Evolutionary conservation across 371 early-diverging fungal genomes (phyloP).

Genomic region (Dentiscutata heterogama): DNA sequence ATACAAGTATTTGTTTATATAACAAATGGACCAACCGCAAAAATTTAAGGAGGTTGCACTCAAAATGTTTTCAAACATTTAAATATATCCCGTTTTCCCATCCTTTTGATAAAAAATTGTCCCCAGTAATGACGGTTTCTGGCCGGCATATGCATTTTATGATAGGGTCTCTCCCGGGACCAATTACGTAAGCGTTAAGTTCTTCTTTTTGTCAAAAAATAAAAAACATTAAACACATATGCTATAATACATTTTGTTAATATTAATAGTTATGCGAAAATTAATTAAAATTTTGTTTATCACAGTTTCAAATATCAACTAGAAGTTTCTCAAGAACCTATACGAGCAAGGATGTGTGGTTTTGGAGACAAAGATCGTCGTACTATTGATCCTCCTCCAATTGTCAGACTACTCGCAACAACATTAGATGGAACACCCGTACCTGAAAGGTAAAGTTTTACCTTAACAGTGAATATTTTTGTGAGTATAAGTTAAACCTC

Average conservation of each 20-base stretch:
- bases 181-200: background rate
- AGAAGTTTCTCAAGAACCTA: constrained; percentile 71
- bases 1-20: too few species aligned
- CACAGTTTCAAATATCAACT: constrained; percentile 37
- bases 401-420: constrained; percentile 59
- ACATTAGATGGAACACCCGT: constrained; percentile 19
- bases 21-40: too few species aligned
- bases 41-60: too few species aligned
- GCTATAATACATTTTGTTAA: too few species aligned
- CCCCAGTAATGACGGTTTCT: background rate
- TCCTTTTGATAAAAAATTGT: too few species aligned
- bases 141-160: background rate
- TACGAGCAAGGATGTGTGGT: constrained; percentile 74
- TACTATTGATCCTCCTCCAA: constrained; percentile 80
- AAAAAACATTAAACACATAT: background rate
- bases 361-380: constrained; percentile 78
- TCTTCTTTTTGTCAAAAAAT: background rate
- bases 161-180: background rate
- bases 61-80: too few species aligned
- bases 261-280: background rate
- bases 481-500: background rate
- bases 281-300: background rate
- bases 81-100: too few species aligned
- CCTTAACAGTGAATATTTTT: background rate
- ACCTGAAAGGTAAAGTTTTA: constrained; percentile 27